Percentiles rank a stretch among this genome's conserved stretches.
Conservation (phyloP, 2,329 filamentous ascomycete species). For the Paracoccidioides lutzii region DNA sequence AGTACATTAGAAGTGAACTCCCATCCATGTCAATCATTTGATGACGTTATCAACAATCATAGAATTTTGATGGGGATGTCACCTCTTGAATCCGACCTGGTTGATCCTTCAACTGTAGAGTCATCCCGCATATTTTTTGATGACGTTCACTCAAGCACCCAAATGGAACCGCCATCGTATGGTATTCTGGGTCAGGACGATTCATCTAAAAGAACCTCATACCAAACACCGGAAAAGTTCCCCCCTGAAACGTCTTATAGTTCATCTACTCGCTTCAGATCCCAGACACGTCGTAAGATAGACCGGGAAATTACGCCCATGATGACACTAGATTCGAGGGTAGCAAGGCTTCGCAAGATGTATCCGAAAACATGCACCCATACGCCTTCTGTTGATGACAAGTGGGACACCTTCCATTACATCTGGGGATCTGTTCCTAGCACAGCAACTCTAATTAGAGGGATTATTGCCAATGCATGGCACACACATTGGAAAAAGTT, state of each 20-base stretch:
- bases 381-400: not conserved
- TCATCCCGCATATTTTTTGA: not conserved
- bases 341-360: not conserved
- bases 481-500: conserved; percentile 19
- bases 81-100: not conserved
- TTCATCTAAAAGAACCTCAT: not conserved
- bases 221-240: not conserved
- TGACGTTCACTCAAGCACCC: not conserved
- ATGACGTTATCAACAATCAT: conserved; percentile 13
- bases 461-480: conserved; percentile 25
- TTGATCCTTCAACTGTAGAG: not conserved
- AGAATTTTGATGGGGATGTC: not conserved
- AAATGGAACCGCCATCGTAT: not conserved
- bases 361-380: not conserved
- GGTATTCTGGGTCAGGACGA: not conserved
- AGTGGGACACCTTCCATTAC: conserved; percentile 1
- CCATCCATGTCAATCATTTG: conserved; percentile 15
- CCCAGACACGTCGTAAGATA: not conserved
- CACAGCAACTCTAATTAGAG: conserved; percentile 14
- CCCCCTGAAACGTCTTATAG: not conserved
- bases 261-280: not conserved
- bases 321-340: not conserved
- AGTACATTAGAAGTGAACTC: conserved; percentile 20
- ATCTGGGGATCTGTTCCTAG: conserved; percentile 2
- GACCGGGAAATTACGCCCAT: conserved; percentile 1